Evolutionary conservation across 805 yeast species (phyloP).

Genomic region (Sugiyamaella mastotermitis): DNA sequence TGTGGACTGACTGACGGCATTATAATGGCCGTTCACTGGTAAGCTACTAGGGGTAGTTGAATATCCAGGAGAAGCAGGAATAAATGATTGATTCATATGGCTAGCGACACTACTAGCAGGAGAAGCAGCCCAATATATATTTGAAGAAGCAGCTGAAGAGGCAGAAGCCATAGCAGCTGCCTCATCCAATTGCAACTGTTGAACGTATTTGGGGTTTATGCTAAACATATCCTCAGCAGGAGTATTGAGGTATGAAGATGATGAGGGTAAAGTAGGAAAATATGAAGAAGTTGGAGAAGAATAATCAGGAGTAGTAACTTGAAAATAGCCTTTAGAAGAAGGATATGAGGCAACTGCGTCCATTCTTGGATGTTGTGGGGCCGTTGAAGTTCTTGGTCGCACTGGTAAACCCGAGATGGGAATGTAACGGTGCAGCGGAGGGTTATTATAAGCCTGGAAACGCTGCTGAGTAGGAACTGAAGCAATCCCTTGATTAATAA

Average conservation of each 20-base stretch:
- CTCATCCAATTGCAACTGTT: slow-evolving; percentile 9
- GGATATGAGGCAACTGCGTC: slow-evolving; percentile 6
- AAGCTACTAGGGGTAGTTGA: background rate
- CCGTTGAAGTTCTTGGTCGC: background rate
- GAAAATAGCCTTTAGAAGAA: slow-evolving; percentile 3
- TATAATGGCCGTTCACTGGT: too few species aligned
- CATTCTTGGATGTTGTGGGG: slow-evolving; percentile 3
- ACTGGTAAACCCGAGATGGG: background rate
- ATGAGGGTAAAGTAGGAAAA: background rate
- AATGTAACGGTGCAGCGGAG: background rate
- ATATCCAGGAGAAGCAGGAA: too few species aligned
- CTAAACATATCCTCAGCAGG: slow-evolving; percentile 2
- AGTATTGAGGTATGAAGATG: background rate
- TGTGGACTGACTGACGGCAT: background rate
- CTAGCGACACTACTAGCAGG: too few species aligned
- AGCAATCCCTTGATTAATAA: too few species aligned
- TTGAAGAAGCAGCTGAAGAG: slow-evolving; percentile 7
- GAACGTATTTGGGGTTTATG: slow-evolving; percentile 8
- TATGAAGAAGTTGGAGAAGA: background rate
- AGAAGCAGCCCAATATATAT: slow-evolving; percentile 9
- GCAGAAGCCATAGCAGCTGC: background rate
- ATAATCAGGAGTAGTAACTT: slow-evolving; percentile 1
- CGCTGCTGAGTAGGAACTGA: too few species aligned
- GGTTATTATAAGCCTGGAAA: too few species aligned
- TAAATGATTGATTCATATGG: too few species aligned